Conservation (phyloP, 1,284 basidiomycete species). For the Ceratobasidium theobromae region DNA sequence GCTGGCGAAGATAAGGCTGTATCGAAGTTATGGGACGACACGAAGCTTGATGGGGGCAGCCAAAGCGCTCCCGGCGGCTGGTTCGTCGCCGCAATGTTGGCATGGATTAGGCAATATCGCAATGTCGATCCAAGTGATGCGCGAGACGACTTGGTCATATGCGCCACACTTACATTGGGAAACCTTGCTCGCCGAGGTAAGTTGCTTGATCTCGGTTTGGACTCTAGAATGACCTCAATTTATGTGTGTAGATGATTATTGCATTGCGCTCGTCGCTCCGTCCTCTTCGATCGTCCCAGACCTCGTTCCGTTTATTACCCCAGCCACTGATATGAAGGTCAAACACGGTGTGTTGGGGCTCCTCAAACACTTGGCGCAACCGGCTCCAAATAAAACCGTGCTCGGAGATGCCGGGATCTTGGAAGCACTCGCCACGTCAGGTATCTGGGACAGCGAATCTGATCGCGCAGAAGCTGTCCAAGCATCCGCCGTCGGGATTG, state of each 20-base stretch:
- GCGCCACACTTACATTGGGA: conserved; percentile 77
- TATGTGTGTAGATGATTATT: conserved; percentile 58
- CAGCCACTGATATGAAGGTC: conserved; percentile 66
- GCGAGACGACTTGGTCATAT: conserved; percentile 79
- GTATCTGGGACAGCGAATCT: conserved; percentile 67
- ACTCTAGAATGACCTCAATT: background rate
- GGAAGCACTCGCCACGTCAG: conserved; percentile 60
- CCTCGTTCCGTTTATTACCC: conserved; percentile 46
- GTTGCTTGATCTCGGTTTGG: conserved; percentile 38
- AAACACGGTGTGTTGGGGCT: conserved; percentile 84
- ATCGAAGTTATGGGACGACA: conserved; percentile 69
- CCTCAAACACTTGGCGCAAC: conserved; percentile 81
- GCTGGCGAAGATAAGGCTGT: conserved; percentile 80
- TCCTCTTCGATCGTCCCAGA: conserved; percentile 52
- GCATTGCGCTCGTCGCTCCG: conserved; percentile 58
- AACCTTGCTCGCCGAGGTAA: conserved; percentile 78
- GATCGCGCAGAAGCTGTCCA: conserved; percentile 87
- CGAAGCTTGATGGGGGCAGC: conserved; percentile 48
- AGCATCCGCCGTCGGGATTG: conserved; percentile 80
- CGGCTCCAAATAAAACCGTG: conserved; percentile 55
- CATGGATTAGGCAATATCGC: conserved; percentile 62
- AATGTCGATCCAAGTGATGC: conserved; percentile 43
- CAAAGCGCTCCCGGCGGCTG: conserved; percentile 56
- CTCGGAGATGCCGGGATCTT: conserved; percentile 69
- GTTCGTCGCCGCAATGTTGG: conserved; percentile 72